Evolutionary conservation across 768 basidiomycete genomes (phyloP).

Genomic region (Ramaria rubella): DNA sequence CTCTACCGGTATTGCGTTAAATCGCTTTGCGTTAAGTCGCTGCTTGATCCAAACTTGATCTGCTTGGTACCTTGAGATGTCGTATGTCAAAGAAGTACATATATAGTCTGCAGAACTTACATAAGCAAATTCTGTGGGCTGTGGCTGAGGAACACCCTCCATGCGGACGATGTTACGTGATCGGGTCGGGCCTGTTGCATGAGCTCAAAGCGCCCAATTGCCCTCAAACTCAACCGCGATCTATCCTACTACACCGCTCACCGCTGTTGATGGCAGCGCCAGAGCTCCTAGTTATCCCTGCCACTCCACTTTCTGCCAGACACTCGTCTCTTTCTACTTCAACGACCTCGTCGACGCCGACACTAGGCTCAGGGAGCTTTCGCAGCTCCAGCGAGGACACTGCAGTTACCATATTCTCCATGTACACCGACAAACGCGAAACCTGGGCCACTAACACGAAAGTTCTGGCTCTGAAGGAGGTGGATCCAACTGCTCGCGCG

Average conservation of each 20-base stretch:
- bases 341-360: neutral
- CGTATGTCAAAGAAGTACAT: too few relatives aligned
- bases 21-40: too few relatives aligned
- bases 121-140: too few relatives aligned
- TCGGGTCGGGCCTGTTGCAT: neutral
- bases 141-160: too few relatives aligned
- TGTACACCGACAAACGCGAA: slow-evolving; percentile 57
- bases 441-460: neutral
- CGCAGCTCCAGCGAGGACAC: slow-evolving; percentile 65
- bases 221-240: neutral
- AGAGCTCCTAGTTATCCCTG: neutral
- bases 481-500: neutral
- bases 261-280: slow-evolving; percentile 1
- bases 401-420: slow-evolving; percentile 79
- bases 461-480: neutral
- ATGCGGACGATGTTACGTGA: too few relatives aligned
- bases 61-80: too few relatives aligned
- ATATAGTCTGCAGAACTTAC: too few relatives aligned
- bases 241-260: neutral
- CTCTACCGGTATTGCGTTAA: too few relatives aligned
- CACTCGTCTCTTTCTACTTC: neutral
- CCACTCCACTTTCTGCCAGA: neutral
- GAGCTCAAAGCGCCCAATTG: neutral
- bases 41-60: too few relatives aligned
- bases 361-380: slow-evolving; percentile 1